Conservation (phyloP, 1,139 yeast genomes). For the Zygoascus meyerae region DNA sequence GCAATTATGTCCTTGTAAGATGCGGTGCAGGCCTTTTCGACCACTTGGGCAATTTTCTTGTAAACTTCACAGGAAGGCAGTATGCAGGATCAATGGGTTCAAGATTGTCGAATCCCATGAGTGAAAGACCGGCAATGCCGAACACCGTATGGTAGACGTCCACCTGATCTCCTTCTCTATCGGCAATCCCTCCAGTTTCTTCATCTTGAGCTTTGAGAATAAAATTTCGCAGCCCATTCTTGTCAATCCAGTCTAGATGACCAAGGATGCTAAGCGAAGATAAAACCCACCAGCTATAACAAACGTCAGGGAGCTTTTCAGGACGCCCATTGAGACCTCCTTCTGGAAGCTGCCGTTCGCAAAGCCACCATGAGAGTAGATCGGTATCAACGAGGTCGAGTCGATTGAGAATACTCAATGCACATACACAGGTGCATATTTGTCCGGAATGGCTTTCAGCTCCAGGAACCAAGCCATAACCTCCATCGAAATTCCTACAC, state of each 20-base stretch:
- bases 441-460: slow-evolving; percentile 96
- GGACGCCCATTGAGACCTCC: slow-evolving; percentile 98
- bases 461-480: slow-evolving; percentile 90
- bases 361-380: slow-evolving; percentile 66
- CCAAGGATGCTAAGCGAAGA: slow-evolving; percentile 68
- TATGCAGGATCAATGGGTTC: slow-evolving; percentile 73
- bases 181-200: slow-evolving; percentile 83
- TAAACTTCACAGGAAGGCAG: slow-evolving; percentile 63
- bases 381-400: slow-evolving; percentile 51
- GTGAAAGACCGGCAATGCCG: slow-evolving; percentile 79
- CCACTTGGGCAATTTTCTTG: slow-evolving; percentile 15
- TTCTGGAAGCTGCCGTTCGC: slow-evolving; percentile 81
- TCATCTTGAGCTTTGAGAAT: slow-evolving; percentile 75
- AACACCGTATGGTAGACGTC: slow-evolving; percentile 92
- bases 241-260: slow-evolving; percentile 69
- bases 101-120: slow-evolving; percentile 57
- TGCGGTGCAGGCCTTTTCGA: neutral
- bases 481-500: slow-evolving; percentile 93
- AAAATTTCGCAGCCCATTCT: slow-evolving; percentile 52
- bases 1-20: neutral
- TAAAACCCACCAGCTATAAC: slow-evolving; percentile 97
- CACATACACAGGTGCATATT: slow-evolving; percentile 79
- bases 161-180: slow-evolving; percentile 82
- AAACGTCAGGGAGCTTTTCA: slow-evolving; percentile 91
- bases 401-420: slow-evolving; percentile 63